Percentiles rank a stretch among this genome's conserved stretches.
phyloP scores from a whole-genome alignment of 306 rosid species.

The Prunus padus region DNA sequence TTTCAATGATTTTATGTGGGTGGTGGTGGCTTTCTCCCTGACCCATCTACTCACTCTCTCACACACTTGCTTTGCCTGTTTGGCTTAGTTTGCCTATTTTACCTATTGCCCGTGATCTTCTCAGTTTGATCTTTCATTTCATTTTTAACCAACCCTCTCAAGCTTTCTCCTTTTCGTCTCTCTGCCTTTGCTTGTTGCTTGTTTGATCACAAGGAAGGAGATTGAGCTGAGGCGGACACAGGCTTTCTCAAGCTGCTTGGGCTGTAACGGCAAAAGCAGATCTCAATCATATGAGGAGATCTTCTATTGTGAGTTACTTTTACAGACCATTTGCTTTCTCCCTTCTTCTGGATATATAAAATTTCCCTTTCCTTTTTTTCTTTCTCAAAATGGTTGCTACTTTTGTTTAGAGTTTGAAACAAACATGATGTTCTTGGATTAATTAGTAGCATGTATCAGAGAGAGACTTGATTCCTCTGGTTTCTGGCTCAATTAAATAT shows the following conservation, averaged over 20 bases:
- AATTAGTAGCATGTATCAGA: background rate
- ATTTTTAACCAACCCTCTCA: background rate
- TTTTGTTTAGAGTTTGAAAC: background rate
- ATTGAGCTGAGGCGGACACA: background rate
- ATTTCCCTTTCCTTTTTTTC: background rate
- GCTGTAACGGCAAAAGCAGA: conserved; percentile 39
- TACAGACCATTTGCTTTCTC: conserved; percentile 9
- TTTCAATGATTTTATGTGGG: conserved; percentile 60
- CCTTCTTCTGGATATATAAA: background rate
- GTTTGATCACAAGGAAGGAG: background rate
- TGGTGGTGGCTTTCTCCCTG: conserved; percentile 44
- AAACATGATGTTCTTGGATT: background rate
- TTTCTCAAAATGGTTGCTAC: background rate
- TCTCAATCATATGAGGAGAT: conserved; percentile 65
- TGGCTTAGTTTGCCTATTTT: too few relatives aligned
- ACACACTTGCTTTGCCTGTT: background rate
- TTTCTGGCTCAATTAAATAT: conserved; percentile 5
- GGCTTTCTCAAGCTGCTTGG: conserved; percentile 16
- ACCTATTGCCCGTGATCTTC: background rate
- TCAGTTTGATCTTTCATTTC: background rate
- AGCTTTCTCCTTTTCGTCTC: background rate
- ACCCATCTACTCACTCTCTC: conserved; percentile 26
- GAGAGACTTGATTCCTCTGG: conserved; percentile 18
- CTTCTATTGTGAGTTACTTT: conserved; percentile 49
- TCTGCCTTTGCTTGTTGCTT: background rate